A percentile compares a stretch with the other conserved stretches of the same genome.
Conservation (phyloP, 1,284 basidiomycete species). For the Heterobasidion parviporum region DNA sequence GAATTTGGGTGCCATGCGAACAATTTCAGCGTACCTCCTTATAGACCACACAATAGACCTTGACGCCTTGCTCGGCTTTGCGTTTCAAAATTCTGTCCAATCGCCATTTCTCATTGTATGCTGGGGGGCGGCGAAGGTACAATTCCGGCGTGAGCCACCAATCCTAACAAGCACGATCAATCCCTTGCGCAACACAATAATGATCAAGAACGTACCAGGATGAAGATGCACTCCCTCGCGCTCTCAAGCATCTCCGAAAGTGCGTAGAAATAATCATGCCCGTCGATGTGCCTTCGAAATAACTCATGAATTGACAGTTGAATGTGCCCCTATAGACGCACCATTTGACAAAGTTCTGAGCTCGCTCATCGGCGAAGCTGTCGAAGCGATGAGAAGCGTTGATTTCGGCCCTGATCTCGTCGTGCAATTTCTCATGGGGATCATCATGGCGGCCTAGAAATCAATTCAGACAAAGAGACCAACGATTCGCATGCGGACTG, state of each 20-base stretch:
- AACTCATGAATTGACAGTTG: not conserved
- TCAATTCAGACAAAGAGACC: not conserved
- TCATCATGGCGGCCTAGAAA: slow-evolving; percentile 66
- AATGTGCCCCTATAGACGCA: slow-evolving; percentile 21
- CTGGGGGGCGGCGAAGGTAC: slow-evolving; percentile 85
- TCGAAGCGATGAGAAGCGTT: slow-evolving; percentile 75
- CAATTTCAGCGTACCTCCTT: slow-evolving; percentile 51
- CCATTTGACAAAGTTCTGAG: slow-evolving; percentile 81
- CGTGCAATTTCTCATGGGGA: slow-evolving; percentile 58
- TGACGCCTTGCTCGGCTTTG: slow-evolving; percentile 88
- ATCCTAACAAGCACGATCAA: slow-evolving; percentile 36
- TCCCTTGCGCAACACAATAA: not conserved
- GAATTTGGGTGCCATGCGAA: not conserved
- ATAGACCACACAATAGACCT: slow-evolving; percentile 83
- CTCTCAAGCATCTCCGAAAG: slow-evolving; percentile 81
- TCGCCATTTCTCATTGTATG: slow-evolving; percentile 76
- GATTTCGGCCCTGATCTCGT: slow-evolving; percentile 62
- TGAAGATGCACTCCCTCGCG: slow-evolving; percentile 73
- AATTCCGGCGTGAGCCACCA: slow-evolving; percentile 93
- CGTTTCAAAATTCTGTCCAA: slow-evolving; percentile 77
- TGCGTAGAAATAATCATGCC: slow-evolving; percentile 92
- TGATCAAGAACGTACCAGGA: slow-evolving; percentile 35
- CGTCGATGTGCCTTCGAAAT: slow-evolving; percentile 69
- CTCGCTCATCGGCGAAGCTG: slow-evolving; percentile 71
- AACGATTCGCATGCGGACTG: not conserved